A percentile compares a stretch with the other conserved stretches of the same genome.
These are phyloP conservation scores for Agarophyton chilense DNA, from an alignment of 23 red algal species.

Conservation along the genomic window DNA sequence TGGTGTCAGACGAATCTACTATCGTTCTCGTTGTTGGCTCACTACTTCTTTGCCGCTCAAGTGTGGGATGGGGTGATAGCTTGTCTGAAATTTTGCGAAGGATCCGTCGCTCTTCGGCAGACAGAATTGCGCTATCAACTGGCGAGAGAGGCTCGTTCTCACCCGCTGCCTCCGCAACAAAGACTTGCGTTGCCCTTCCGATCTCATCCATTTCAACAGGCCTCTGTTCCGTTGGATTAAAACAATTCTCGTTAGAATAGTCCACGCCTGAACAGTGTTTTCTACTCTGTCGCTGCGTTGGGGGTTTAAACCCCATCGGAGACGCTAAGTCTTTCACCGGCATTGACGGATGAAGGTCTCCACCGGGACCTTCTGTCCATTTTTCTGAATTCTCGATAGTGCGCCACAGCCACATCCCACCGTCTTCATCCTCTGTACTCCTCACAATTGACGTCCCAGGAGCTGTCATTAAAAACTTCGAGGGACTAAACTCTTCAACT, in stretches of 20 bases:
- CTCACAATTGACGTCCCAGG: not conserved
- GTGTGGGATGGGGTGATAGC: not conserved
- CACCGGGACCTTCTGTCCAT: not conserved
- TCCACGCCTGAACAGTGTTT: not conserved
- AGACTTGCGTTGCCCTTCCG: not conserved
- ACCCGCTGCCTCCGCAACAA: not conserved
- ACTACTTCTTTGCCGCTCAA: not conserved
- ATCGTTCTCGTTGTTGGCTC: not conserved
- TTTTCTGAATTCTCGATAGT: not conserved
- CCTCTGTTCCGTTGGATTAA: not conserved
- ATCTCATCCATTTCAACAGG: not conserved
- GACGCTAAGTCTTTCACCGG: not conserved
- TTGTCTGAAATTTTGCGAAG: not conserved
- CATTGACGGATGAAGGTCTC: not conserved
- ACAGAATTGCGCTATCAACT: not conserved
- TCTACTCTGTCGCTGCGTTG: not conserved
- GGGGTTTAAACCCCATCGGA: not conserved
- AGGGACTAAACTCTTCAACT: not conserved
- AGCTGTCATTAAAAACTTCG: not conserved
- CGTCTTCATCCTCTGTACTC: not conserved
- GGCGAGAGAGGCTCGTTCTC: not conserved
- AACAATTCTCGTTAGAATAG: not conserved
- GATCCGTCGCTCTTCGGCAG: not conserved
- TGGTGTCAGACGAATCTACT: not conserved
- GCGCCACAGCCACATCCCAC: not conserved